Conservation (phyloP, 2,329 filamentous ascomycete genomes). For the Setomelanomma holmii region DNA sequence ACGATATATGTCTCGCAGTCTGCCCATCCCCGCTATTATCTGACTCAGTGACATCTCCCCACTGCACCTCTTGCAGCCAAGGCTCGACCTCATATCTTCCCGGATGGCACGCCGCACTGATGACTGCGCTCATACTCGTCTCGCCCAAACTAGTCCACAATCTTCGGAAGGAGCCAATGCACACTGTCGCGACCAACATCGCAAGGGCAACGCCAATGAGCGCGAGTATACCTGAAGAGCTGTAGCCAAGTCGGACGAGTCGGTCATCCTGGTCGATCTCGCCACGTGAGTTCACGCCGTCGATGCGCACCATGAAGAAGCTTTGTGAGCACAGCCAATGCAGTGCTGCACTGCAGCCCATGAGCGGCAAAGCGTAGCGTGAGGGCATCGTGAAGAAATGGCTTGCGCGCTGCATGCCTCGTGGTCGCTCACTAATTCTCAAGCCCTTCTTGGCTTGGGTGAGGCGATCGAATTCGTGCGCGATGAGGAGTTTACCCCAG, state of each 20-base stretch:
- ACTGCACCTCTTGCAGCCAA: conserved; percentile 18
- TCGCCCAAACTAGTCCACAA: conserved; percentile 75
- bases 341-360: conserved; percentile 41
- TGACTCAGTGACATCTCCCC: conserved; percentile 20
- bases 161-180: conserved; percentile 68
- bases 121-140: conserved; percentile 66
- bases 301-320: conserved; percentile 50
- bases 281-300: conserved; percentile 9
- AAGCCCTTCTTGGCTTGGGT: conserved; percentile 40
- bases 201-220: conserved; percentile 18
- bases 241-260: conserved; percentile 26
- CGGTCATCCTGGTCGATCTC: conserved; percentile 8
- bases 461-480: conserved; percentile 56
- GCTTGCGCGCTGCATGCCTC: conserved; percentile 46
- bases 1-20: conserved; percentile 15
- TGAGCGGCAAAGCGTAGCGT: conserved; percentile 46
- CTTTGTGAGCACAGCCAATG: conserved; percentile 55
- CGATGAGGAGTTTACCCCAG: conserved; percentile 49
- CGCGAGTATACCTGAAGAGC: conserved; percentile 19
- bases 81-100: conserved; percentile 13
- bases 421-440: conserved; percentile 45
- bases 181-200: conserved; percentile 19
- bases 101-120: conserved; percentile 32
- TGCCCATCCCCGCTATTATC: not conserved
- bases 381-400: conserved; percentile 52